Evolutionary conservation across 257 asterid genomes (phyloP), one percentile per base, ranked within the genome.

Genomic region (Nicotiana noctiflora): DNA sequence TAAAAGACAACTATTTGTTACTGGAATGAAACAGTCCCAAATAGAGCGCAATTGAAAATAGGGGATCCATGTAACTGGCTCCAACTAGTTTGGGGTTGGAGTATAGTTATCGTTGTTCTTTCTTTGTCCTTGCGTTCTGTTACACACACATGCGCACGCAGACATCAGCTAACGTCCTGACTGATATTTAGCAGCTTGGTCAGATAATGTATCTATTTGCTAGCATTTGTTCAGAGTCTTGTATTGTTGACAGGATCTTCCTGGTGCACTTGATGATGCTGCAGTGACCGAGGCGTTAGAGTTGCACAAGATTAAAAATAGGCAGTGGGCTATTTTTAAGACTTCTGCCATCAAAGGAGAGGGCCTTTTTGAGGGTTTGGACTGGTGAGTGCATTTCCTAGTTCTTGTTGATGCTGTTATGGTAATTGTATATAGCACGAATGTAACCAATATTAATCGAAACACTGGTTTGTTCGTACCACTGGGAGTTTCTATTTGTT

Each of bases 181-280:
- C 34, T 70, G 57, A 40, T 6, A 70, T 44, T 8, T 70, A 12
- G 19, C 57, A 2, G 19, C 25, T 6, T 70, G n/a, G 1, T 70
- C 56, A 72, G 77, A 72, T 21, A 23, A 23, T 4, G 5, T 46
- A 46, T 46, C 6, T 25, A 25, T 14, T 74, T 17, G 3, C 79
- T 14, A 44, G 46, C 77, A 21, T 72, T 72, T 72, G 25, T 74
- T 74, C 12, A 6, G n/a, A 53, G 66, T n/a, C 61, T 62, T 10
- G 8, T 67, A 74, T 87, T 82, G 14, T 78, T 55, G 65, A 44
- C 83, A 95, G 98, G 99, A 95, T 90, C 95, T 95, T 89, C 97
- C 99, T 18, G 98, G 99, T 79, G 99, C 99, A 81, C 97, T 95
- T 13, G 97, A 95, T 85, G 99, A 89, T 85, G 98, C 99, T 75